Conservation (phyloP, 306 rosid genomes). For the Senna siamea region DNA sequence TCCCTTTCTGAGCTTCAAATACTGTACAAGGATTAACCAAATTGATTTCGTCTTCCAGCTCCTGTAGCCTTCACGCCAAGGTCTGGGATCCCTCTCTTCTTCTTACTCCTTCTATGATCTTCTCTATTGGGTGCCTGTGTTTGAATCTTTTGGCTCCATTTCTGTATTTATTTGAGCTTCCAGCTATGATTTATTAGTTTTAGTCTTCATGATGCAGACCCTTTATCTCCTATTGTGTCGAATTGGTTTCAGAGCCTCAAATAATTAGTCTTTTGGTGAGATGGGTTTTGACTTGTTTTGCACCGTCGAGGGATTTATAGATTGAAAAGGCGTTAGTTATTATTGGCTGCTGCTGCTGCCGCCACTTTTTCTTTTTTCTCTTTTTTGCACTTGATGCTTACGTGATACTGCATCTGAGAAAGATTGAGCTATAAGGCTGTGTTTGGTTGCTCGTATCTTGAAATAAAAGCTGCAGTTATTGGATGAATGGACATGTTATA, state of each 20-base stretch:
- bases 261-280: neutral
- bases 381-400: slow-evolving; percentile 27
- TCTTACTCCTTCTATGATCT: too few relatives aligned
- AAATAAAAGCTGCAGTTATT: slow-evolving; percentile 30
- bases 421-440: slow-evolving; percentile 33
- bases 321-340: slow-evolving; percentile 24
- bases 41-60: too few relatives aligned
- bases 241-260: slow-evolving; percentile 3
- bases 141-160: neutral
- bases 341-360: slow-evolving; percentile 14
- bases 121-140: too few relatives aligned
- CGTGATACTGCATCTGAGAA: neutral
- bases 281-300: slow-evolving; percentile 4
- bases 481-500: slow-evolving; percentile 27
- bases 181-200: neutral
- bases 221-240: too few relatives aligned
- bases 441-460: slow-evolving; percentile 39
- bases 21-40: slow-evolving; percentile 24
- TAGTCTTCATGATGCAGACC: too few relatives aligned
- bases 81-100: slow-evolving; percentile 17
- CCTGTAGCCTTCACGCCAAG: too few relatives aligned
- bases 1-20: neutral
- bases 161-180: neutral
- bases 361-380: neutral
- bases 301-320: slow-evolving; percentile 21